Conservation (phyloP, 108 stramenopile genomes). For the Conticribra guillardii region DNA sequence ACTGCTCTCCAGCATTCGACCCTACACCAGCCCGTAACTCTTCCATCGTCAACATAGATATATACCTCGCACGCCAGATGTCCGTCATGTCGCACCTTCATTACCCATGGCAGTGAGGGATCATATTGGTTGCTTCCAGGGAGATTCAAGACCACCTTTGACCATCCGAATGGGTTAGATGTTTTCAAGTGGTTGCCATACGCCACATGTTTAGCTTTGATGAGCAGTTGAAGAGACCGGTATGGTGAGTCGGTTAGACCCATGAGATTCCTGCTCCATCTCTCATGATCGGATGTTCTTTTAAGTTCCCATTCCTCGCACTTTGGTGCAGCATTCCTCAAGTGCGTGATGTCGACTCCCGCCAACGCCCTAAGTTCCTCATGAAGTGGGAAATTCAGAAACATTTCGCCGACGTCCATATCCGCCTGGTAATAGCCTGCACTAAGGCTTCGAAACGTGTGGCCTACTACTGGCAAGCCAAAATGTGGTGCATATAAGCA, state of each 20-base stretch:
- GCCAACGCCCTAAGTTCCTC: constrained; percentile 6
- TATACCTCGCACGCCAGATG: constrained; percentile 15
- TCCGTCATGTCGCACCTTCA: constrained; percentile 9
- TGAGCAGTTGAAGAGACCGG: constrained; percentile 11
- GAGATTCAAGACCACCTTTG: constrained; percentile 5
- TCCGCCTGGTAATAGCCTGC: constrained; percentile 37
- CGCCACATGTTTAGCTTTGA: constrained; percentile 9
- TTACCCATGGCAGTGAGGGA: constrained; percentile 27
- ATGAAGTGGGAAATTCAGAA: constrained; percentile 46
- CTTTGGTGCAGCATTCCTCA: neutral
- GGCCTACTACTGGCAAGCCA: constrained; percentile 26
- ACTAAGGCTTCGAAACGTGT: constrained; percentile 1
- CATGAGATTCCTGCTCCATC: too few relatives aligned
- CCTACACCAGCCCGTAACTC: neutral
- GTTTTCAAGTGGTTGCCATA: constrained; percentile 7
- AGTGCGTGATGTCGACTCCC: constrained; percentile 42
- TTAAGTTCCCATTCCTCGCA: too few relatives aligned
- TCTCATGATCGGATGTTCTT: too few relatives aligned
- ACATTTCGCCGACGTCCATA: constrained; percentile 55
- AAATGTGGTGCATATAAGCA: constrained; percentile 49
- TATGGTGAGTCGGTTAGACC: constrained; percentile 47
- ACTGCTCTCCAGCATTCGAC: neutral
- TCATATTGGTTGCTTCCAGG: constrained; percentile 15
- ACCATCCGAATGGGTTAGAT: constrained; percentile 29
- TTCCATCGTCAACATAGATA: constrained; percentile 40